phyloP scores from a whole-genome alignment of 2,329 filamentous ascomycete species.

The Colletotrichum sp. region DNA sequence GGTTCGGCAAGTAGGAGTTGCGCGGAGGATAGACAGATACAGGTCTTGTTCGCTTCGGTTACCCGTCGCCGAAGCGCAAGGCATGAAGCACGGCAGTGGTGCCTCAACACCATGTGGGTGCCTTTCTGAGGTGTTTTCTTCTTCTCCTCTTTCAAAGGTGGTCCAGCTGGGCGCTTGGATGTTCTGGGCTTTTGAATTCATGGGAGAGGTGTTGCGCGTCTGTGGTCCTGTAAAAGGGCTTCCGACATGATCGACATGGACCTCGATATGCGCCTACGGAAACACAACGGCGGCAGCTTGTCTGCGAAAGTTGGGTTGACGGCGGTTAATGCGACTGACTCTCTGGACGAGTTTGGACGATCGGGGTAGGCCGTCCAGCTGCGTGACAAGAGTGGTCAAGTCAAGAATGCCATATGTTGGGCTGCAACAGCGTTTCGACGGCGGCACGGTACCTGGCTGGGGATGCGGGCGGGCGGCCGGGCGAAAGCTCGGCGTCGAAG shows the following conservation, averaged over 20 bases:
- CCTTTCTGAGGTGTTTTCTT: not conserved
- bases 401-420: not conserved
- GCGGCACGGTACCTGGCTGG: not conserved
- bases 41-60: not conserved
- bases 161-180: not conserved
- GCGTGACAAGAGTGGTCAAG: too few species aligned
- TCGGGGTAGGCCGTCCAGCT: not conserved
- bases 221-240: not conserved
- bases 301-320: constrained; percentile 2
- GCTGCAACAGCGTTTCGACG: not conserved
- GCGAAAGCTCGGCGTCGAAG: not conserved
- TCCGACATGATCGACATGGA: not conserved
- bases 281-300: not conserved
- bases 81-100: not conserved
- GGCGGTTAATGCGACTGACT: constrained; percentile 2
- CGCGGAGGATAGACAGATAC: not conserved
- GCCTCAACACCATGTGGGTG: not conserved
- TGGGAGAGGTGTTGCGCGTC: not conserved
- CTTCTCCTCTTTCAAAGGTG: not conserved
- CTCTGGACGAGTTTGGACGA: not conserved
- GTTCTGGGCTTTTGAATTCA: not conserved
- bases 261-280: not conserved
- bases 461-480: not conserved
- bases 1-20: not conserved
- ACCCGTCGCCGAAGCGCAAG: not conserved